Evolutionary conservation across 1,284 basidiomycete species (phyloP).

Genomic region (Leccinum fuscescens): DNA sequence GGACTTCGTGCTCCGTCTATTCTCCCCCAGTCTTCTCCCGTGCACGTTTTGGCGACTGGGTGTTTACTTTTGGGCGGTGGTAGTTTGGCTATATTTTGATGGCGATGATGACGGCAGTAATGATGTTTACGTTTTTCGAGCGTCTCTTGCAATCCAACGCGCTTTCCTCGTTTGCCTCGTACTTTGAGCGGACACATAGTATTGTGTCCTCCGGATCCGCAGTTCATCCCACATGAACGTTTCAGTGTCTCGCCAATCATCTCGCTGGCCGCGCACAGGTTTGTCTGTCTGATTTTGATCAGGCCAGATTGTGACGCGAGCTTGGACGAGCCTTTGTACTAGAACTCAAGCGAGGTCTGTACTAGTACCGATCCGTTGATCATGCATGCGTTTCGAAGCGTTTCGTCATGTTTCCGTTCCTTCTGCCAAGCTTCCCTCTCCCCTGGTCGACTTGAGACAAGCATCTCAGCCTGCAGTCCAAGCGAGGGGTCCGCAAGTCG

Average conservation of each 20-base stretch:
- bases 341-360: not conserved
- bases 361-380: not conserved
- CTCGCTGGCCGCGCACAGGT: not conserved
- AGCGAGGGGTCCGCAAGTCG: too few species aligned
- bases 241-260: not conserved
- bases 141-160: not conserved
- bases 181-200: not conserved
- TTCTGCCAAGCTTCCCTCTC: too few species aligned
- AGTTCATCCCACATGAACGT: not conserved
- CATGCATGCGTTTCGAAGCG: too few species aligned
- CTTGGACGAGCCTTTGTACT: not conserved
- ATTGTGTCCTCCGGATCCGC: not conserved
- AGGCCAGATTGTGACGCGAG: not conserved
- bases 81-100: slow-evolving; percentile 2
- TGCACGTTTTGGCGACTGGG: not conserved
- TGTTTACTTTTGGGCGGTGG: slow-evolving; percentile 1
- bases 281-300: not conserved
- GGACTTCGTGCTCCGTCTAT: slow-evolving; percentile 18
- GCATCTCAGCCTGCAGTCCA: too few species aligned
- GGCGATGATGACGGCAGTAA: not conserved
- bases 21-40: slow-evolving; percentile 2
- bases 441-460: too few species aligned
- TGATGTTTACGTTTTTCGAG: slow-evolving; percentile 1
- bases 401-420: too few species aligned
- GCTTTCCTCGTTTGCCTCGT: not conserved